phyloP scores from a whole-genome alignment of 2,329 filamentous ascomycete species.

The Fusarium globosum region DNA sequence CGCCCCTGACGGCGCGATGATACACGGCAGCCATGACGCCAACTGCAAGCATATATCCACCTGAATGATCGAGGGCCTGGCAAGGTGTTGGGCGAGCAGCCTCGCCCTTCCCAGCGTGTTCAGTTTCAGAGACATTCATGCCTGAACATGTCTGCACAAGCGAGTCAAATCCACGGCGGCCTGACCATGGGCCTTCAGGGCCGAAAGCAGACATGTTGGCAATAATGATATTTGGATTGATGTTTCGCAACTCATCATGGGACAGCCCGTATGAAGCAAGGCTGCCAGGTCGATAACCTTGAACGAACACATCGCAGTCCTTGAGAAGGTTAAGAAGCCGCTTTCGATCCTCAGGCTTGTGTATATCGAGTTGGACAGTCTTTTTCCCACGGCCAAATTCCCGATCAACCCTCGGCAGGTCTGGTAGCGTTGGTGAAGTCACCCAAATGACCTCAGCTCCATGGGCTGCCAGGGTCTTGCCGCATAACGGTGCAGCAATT shows the following conservation, averaged over 20 bases:
- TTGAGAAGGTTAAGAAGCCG: conserved; percentile 66
- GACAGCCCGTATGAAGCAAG: conserved; percentile 56
- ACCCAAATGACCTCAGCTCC: conserved; percentile 78
- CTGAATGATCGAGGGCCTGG: conserved; percentile 67
- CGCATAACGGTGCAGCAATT: conserved; percentile 76
- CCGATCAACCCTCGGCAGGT: conserved; percentile 73
- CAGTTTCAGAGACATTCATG: conserved; percentile 66
- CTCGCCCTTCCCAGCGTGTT: conserved; percentile 54
- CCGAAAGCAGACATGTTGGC: conserved; percentile 67
- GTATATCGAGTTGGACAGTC: conserved; percentile 69
- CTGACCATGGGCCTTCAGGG: conserved; percentile 53
- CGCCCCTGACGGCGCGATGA: conserved; percentile 55
- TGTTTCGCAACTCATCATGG: conserved; percentile 49
- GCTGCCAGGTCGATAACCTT: conserved; percentile 72
- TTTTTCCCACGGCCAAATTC: conserved; percentile 76
- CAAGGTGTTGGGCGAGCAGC: conserved; percentile 59
- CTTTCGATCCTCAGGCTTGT: conserved; percentile 58
- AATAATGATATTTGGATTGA: conserved; percentile 59
- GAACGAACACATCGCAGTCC: conserved; percentile 70
- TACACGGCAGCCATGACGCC: conserved; percentile 65
- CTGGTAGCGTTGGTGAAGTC: conserved; percentile 70
- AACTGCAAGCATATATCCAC: conserved; percentile 65
- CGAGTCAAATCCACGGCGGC: conserved; percentile 65
- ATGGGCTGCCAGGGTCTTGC: conserved; percentile 74
- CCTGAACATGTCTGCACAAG: conserved; percentile 63